Percentiles rank a stretch among this genome's conserved stretches.
These are phyloP conservation scores for Macrophomina tecta DNA, from an alignment of 2,329 filamentous ascomycete species.

Conservation along the genomic window DNA sequence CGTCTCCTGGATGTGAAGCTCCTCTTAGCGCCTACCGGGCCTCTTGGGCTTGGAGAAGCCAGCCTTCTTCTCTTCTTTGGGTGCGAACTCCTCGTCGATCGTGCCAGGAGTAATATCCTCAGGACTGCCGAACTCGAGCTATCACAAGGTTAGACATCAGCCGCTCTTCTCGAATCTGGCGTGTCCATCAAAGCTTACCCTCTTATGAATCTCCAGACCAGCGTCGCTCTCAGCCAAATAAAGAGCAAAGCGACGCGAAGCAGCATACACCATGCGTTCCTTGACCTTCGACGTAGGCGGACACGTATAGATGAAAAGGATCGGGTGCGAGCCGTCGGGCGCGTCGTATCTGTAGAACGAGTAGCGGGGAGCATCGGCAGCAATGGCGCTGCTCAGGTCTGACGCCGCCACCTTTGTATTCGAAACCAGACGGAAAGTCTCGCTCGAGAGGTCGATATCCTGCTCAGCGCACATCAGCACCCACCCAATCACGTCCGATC, in stretches of 20 bases:
- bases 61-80: constrained; percentile 68
- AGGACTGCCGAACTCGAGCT: constrained; percentile 25
- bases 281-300: constrained; percentile 76
- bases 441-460: constrained; percentile 75
- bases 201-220: constrained; percentile 71
- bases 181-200: constrained; percentile 57
- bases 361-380: constrained; percentile 73
- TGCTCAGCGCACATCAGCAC: constrained; percentile 57
- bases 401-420: constrained; percentile 60
- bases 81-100: constrained; percentile 70
- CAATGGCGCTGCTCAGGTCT: constrained; percentile 67
- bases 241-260: constrained; percentile 65
- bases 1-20: neutral
- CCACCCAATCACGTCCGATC: constrained; percentile 47
- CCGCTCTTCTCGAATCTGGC: constrained; percentile 53
- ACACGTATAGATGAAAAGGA: constrained; percentile 85
- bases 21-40: constrained; percentile 64
- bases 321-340: constrained; percentile 59
- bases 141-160: constrained; percentile 64
- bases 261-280: constrained; percentile 83
- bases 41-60: constrained; percentile 80
- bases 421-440: constrained; percentile 71
- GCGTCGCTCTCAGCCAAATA: constrained; percentile 69
- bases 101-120: constrained; percentile 58
- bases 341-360: constrained; percentile 74